Evolutionary conservation across 495 filamentous ascomycete genomes (phyloP).

Genomic region (Hapsidospora chrysogenum): DNA sequence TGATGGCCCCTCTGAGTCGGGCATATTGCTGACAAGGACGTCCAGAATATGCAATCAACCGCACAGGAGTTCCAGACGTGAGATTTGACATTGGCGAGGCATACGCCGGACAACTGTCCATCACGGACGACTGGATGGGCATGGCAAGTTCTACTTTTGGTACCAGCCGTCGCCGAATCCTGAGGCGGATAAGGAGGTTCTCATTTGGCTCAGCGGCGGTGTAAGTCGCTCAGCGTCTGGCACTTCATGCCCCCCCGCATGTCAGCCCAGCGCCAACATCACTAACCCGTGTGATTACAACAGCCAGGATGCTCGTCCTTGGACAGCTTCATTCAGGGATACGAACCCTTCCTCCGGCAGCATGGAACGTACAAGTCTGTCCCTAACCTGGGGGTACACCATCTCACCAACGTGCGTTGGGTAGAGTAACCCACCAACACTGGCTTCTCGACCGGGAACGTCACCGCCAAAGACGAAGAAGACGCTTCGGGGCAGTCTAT

Average conservation of each 20-base stretch:
- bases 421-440: slow-evolving; percentile 67
- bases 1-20: no score
- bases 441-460: slow-evolving; percentile 47
- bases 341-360: slow-evolving; percentile 65
- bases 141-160: slow-evolving; percentile 1
- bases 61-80: slow-evolving; percentile 50
- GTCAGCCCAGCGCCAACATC: neutral
- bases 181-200: slow-evolving; percentile 18
- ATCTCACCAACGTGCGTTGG: slow-evolving; percentile 62
- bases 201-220: slow-evolving; percentile 62
- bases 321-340: slow-evolving; percentile 55
- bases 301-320: slow-evolving; percentile 50
- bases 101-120: slow-evolving; percentile 55
- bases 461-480: slow-evolving; percentile 43
- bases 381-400: slow-evolving; percentile 50
- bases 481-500: slow-evolving; percentile 53
- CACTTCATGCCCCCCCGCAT: neutral
- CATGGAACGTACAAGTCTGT: slow-evolving; percentile 47
- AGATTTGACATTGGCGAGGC: slow-evolving; percentile 63
- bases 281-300: slow-evolving; percentile 3
- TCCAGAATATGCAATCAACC: slow-evolving; percentile 51
- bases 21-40: no score
- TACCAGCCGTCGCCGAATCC: neutral
- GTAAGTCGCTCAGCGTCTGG: slow-evolving; percentile 12
- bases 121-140: slow-evolving; percentile 26